Base-by-base conservation (phyloP, 2,329 filamentous ascomycete genomes). In the Fusarium foetens region DNA sequence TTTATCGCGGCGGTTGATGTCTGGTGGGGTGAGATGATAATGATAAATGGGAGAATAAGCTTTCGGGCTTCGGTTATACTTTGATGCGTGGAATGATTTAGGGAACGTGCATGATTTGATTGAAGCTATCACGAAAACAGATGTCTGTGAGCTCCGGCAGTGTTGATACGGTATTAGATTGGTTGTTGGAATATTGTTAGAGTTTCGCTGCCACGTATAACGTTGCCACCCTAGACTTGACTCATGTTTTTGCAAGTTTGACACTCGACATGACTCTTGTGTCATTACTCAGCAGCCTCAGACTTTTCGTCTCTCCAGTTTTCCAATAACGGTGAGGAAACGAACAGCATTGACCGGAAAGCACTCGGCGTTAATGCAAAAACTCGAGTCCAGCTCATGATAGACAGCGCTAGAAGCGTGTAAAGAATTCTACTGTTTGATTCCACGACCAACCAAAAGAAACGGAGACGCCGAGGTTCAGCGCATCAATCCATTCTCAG, bases 321-420 rank as follows among this genome's bases (percentile, higher is more conserved):
- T 31, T 53, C 10, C 2, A 6, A 13, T 25, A 25, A 35, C 19
- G 59, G 11, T 63, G 36, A n/a, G 35, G 33, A 21, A 41, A 58
- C 19, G 29, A 25, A 21, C 14, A 8, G 29, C 53, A 60, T 60
- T 63, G 33, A 64, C 25, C 60, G 45, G 52, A 13, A 46, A 14
- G 35, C 10, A 53, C 62, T 67, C 64, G 64, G 64, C 53, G 46
- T 67, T 67, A 27, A 67, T 67, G 45, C 63, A 31, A 39, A 62
- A 25, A 4, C 7, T 43, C 36, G 38, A 54, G 29, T 19, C 4
- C 14, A 19, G 29, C 19, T 25, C 10, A 14, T 6, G 35, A 42
- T 45, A 35, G 57, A 68, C 38, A 62, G 12, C 64, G 49, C 66
- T 68, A 68, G 66, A 68, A 68, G n/a, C 11, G 1, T 36, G 49